phyloP scores from a whole-genome alignment of 1,139 yeast species.

The Candida freyschussii region DNA sequence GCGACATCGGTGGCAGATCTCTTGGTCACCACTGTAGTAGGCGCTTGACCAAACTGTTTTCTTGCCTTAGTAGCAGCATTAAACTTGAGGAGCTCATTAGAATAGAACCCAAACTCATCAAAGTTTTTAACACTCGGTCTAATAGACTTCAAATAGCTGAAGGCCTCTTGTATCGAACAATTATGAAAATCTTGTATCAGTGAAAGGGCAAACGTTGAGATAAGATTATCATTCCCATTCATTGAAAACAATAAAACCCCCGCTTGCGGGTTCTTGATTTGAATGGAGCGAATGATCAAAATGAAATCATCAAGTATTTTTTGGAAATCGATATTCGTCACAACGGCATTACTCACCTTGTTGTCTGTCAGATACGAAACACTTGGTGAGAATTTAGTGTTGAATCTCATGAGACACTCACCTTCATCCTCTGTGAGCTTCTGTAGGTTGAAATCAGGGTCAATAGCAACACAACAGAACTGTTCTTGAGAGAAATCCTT shows the following conservation, averaged over 20 bases:
- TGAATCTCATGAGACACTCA: slow-evolving; percentile 22
- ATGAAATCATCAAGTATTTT: slow-evolving; percentile 22
- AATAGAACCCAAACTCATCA: slow-evolving; percentile 21
- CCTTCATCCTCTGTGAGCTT: slow-evolving; percentile 26
- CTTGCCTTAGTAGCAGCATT: slow-evolving; percentile 17
- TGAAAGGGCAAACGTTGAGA: slow-evolving; percentile 21
- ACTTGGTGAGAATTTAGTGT: slow-evolving; percentile 20
- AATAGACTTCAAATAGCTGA: slow-evolving; percentile 21
- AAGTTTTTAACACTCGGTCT: slow-evolving; percentile 24
- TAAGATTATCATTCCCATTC: slow-evolving; percentile 26
- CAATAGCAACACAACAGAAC: slow-evolving; percentile 22
- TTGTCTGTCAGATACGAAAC: slow-evolving; percentile 19
- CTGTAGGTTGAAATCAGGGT: slow-evolving; percentile 22
- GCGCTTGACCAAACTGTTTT: slow-evolving; percentile 16
- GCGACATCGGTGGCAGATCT: slow-evolving; percentile 22
- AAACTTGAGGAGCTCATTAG: slow-evolving; percentile 22
- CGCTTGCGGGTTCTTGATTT: slow-evolving; percentile 21
- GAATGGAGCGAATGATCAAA: slow-evolving; percentile 16
- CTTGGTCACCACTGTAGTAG: slow-evolving; percentile 14
- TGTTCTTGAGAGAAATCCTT: slow-evolving; percentile 17
- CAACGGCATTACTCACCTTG: slow-evolving; percentile 21
- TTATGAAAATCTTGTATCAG: slow-evolving; percentile 23
- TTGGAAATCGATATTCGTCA: slow-evolving; percentile 23
- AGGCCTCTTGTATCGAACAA: slow-evolving; percentile 21
- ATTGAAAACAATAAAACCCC: slow-evolving; percentile 24